A percentile compares a stretch with the other conserved stretches of the same genome.
Evolutionary conservation across 768 basidiomycete species (phyloP).

Genomic region (Rhodotorula taiwanensis): DNA sequence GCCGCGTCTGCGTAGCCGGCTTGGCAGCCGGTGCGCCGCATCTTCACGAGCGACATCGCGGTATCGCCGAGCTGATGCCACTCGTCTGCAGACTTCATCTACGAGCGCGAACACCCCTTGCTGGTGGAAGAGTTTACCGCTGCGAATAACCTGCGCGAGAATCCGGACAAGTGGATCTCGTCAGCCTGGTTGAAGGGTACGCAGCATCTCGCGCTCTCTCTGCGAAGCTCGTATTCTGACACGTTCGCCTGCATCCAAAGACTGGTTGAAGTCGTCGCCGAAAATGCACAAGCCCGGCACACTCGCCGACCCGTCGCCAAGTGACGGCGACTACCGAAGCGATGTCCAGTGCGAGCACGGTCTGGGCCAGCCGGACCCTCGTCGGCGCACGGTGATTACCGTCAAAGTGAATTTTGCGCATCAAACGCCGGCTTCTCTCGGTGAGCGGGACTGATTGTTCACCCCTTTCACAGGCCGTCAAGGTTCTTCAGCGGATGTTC

Average conservation of each 20-base stretch:
- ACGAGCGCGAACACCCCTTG: conserved; percentile 1
- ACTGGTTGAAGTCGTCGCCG: conserved; percentile 66
- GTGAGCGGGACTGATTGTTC: too few species aligned
- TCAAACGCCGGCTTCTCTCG: too few species aligned
- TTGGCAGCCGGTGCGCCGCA: conserved; percentile 18
- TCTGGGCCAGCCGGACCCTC: conserved; percentile 53
- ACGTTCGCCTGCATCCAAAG: conserved; percentile 47
- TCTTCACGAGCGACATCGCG: too few species aligned
- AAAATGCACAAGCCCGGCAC: conserved; percentile 59
- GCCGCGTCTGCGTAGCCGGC: conserved; percentile 55
- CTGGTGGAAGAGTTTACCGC: neutral
- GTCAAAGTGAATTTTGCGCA: too few species aligned
- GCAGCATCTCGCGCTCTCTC: neutral
- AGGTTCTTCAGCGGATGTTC: conserved; percentile 56
- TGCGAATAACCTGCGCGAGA: conserved; percentile 43
- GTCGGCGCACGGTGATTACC: conserved; percentile 56
- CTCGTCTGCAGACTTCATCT: conserved; percentile 8
- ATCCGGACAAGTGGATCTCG: conserved; percentile 53
- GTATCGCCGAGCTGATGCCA: too few species aligned
- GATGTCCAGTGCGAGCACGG: conserved; percentile 72
- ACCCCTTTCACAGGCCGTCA: conserved; percentile 31
- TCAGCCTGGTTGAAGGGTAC: conserved; percentile 70
- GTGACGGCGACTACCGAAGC: conserved; percentile 52
- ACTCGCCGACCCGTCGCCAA: conserved; percentile 61
- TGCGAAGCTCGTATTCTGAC: neutral